phyloP scores from a whole-genome alignment of 208 protist genomes.

The Trichomonas vaginalis region DNA sequence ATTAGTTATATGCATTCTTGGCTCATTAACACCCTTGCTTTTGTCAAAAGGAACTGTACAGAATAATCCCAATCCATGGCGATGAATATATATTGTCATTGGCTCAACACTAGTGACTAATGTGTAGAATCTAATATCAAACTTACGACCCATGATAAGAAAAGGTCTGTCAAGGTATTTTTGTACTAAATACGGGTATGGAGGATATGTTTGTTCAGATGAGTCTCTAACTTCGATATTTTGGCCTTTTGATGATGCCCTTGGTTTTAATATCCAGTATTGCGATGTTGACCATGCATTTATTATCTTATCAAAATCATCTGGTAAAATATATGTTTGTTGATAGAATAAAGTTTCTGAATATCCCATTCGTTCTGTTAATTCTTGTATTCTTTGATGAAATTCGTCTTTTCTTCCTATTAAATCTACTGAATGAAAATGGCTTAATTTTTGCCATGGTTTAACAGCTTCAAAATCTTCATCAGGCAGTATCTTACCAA shows the following conservation, averaged over 20 bases:
- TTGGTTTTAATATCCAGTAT: not conserved
- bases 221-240: not conserved
- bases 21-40: not conserved
- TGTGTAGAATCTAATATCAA: slow-evolving; percentile 23
- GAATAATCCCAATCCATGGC: slow-evolving; percentile 34
- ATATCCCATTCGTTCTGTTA: not conserved
- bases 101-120: slow-evolving; percentile 24
- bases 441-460: not conserved
- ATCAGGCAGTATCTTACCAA: not conserved
- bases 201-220: not conserved
- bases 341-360: not conserved
- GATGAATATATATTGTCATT: slow-evolving; percentile 39
- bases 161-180: slow-evolving; percentile 14
- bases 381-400: not conserved
- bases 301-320: not conserved
- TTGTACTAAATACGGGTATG: slow-evolving; percentile 20
- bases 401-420: not conserved
- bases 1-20: slow-evolving; percentile 34
- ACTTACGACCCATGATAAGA: slow-evolving; percentile 23
- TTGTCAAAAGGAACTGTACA: slow-evolving; percentile 26
- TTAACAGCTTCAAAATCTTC: not conserved
- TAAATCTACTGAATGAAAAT: not conserved
- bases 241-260: not conserved
- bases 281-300: not conserved
- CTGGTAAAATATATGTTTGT: not conserved